phyloP scores from a whole-genome alignment of 2,329 filamentous ascomycete genomes.

The Aureobasidium sp. region DNA sequence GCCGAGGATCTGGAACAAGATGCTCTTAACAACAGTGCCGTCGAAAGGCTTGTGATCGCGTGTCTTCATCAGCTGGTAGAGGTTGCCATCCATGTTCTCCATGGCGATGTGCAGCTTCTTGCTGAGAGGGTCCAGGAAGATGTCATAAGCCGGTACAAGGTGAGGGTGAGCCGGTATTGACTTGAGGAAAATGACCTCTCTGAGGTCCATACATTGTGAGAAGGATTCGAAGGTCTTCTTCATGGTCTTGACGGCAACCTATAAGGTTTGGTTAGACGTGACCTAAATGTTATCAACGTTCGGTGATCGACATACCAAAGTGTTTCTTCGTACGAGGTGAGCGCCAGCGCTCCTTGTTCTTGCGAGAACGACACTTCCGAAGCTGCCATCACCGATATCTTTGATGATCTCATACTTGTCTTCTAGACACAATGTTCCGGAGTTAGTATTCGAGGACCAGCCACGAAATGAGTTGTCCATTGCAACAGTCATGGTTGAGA shows the following conservation, averaged over 20 bases:
- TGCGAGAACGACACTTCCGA: conserved; percentile 88
- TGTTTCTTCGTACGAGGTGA: conserved; percentile 79
- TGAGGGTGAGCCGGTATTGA: conserved; percentile 82
- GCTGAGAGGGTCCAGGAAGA: conserved; percentile 92
- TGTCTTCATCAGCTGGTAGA: conserved; percentile 98
- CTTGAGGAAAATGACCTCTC: conserved; percentile 93
- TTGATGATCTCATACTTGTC: conserved; percentile 96
- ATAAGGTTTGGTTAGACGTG: conserved; percentile 14
- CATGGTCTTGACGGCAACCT: conserved; percentile 99
- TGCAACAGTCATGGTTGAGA: conserved; percentile 61
- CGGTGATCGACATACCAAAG: conserved; percentile 59
- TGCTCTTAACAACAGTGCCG: conserved; percentile 88
- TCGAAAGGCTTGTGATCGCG: conserved; percentile 92
- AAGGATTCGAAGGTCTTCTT: conserved; percentile 98
- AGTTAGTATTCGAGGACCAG: conserved; percentile 35
- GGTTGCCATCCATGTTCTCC: conserved; percentile 99
- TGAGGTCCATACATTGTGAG: conserved; percentile 78
- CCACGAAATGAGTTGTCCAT: conserved; percentile 60
- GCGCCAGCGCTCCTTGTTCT: conserved; percentile 85
- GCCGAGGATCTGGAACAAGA: conserved; percentile 92
- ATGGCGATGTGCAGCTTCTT: conserved; percentile 97
- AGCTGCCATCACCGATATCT: conserved; percentile 97
- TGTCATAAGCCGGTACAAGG: conserved; percentile 93
- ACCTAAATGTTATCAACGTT: conserved; percentile 14
- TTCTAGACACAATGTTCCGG: conserved; percentile 55